Evolutionary conservation across 257 asterid genomes (phyloP), one percentile per base, ranked within the genome.

Genomic region (Petunia axillaris): DNA sequence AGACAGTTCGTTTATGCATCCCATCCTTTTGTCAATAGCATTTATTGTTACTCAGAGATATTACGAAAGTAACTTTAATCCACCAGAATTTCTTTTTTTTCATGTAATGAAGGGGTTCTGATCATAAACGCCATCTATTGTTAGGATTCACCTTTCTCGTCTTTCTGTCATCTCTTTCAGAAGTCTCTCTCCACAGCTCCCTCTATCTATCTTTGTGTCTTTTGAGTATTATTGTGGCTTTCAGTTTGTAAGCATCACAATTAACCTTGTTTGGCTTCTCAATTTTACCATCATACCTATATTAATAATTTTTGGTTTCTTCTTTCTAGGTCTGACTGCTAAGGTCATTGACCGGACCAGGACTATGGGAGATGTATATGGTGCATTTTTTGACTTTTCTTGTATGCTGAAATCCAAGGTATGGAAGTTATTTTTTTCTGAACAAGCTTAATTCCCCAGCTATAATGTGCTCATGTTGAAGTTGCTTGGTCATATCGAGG

Each of bases 361-460:
- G 75, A 83, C 98, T 78, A 89, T 91, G 82, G 55, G 95, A 37
- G 99, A 96, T 86, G 98, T 96, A 4, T 94, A 96, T 86, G 98
- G 97, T 81, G 97, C 97, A 75, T 96, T 95, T 86, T 91, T 87
- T 78, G 97, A 96, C 85, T 96, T 92, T 85, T 92, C 96, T 66
- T 89, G 90, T 62, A 90, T 94, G 97, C 89, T 96, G 64, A 91
- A 89, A 82, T 91, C 87, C 62, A 94, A 96, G 99, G 99, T 96
- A 91, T 53, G 86, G 58, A 62, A 78, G 84, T 82, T 80, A 64
- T 14, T 73, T 74, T 16, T 58, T 82, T 63, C 35, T 62, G 10
- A 46, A 8, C 44, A 71, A 48, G n/a, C 77, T 25, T 73, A 35
- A 73, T 73, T 48, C 6, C 60, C 60, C 77, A 48, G 77, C 50